Conservation (phyloP, 148 eudicot species). For the Agrostemma githago region DNA sequence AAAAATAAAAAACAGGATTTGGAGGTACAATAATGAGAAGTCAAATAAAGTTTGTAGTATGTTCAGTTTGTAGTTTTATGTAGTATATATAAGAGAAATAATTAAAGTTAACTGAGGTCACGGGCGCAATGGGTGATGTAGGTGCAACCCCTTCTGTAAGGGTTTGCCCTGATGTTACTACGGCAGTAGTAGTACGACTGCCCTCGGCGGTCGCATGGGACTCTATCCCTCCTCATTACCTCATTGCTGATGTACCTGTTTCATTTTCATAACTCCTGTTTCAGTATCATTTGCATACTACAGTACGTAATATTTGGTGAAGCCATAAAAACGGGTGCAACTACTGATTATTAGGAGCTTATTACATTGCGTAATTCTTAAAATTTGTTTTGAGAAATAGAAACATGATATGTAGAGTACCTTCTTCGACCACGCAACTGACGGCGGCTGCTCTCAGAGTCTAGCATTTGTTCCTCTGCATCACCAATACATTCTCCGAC, state of each 20-base stretch:
- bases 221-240: slow-evolving; percentile 32
- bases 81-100: background rate
- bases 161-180: slow-evolving; percentile 27
- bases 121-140: slow-evolving; percentile 37
- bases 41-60: background rate
- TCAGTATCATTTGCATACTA: too few species aligned
- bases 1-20: background rate
- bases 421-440: slow-evolving; percentile 19
- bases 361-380: too few species aligned
- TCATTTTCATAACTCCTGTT: background rate
- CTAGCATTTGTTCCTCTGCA: slow-evolving; percentile 25
- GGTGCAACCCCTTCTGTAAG: slow-evolving; percentile 40
- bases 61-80: background rate
- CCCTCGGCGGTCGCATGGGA: slow-evolving; percentile 37
- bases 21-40: background rate
- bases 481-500: slow-evolving; percentile 31
- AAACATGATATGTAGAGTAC: background rate
- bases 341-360: too few species aligned
- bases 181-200: slow-evolving; percentile 42
- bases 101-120: slow-evolving; percentile 16
- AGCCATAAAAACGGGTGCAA: too few species aligned
- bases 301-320: too few species aligned
- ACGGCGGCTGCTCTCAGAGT: slow-evolving; percentile 23
- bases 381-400: too few species aligned
- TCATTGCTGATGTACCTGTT: slow-evolving; percentile 29